A percentile compares a stretch with the other conserved stretches of the same genome.
Conservation (phyloP, 2,329 filamentous ascomycete genomes). For the Lasiodiplodia hormozganensis region DNA sequence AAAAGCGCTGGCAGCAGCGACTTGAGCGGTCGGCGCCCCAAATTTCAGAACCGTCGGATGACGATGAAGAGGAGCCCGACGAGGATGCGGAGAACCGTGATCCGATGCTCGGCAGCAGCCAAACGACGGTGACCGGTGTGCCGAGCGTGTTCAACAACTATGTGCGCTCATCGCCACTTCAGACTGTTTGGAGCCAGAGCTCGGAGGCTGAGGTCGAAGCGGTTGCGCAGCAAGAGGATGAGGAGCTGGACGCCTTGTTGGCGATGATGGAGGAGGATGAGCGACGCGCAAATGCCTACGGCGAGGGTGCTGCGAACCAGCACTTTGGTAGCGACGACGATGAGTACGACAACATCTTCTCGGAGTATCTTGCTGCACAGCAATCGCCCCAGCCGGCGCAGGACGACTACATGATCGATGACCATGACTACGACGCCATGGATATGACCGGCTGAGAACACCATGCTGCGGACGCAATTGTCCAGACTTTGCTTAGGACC, state of each 20-base stretch:
- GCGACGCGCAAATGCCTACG: conserved; percentile 6
- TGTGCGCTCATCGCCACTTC: conserved; percentile 4
- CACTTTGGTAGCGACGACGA: conserved; percentile 59
- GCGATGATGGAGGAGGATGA: conserved; percentile 49
- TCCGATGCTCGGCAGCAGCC: conserved; percentile 19
- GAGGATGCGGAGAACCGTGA: conserved; percentile 19
- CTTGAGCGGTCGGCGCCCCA: conserved; percentile 50
- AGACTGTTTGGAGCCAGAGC: conserved; percentile 19
- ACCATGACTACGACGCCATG: conserved; percentile 41
- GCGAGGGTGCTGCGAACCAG: conserved; percentile 34
- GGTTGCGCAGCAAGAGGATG: conserved; percentile 24
- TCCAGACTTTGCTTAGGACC: neutral
- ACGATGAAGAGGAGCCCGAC: conserved; percentile 34
- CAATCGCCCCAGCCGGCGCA: conserved; percentile 47
- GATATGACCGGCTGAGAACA: conserved; percentile 40
- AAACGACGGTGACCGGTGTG: neutral
- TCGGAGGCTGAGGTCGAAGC: conserved; percentile 18
- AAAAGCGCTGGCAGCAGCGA: conserved; percentile 54
- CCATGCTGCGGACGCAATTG: neutral
- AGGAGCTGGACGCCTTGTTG: conserved; percentile 54
- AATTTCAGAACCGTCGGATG: conserved; percentile 36
- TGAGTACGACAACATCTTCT: conserved; percentile 69
- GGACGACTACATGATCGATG: conserved; percentile 30
- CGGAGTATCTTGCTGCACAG: conserved; percentile 51
- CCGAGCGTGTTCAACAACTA: conserved; percentile 4